Percentiles rank a stretch among this genome's conserved stretches.
Evolutionary conservation across 1,284 basidiomycete species (phyloP).

Genomic region (Fereydounia khargensis): DNA sequence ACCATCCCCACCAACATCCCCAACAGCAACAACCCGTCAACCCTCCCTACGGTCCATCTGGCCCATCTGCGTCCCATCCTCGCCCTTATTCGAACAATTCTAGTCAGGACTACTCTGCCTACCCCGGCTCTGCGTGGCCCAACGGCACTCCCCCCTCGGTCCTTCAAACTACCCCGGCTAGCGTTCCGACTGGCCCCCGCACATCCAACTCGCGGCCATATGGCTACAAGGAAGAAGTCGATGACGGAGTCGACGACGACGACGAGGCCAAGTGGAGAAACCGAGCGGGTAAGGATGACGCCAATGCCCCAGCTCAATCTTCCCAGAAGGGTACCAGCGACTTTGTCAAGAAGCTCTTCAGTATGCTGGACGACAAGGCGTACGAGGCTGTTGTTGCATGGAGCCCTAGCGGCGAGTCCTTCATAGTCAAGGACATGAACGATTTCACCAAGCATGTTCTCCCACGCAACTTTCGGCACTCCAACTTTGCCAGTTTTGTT

Average conservation of each 20-base stretch:
- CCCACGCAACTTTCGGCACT: conserved; percentile 93
- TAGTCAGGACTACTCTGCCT: no score
- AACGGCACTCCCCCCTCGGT: conserved; percentile 15
- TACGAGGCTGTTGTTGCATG: conserved; percentile 78
- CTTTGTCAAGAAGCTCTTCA: conserved; percentile 91
- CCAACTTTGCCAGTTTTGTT: conserved; percentile 74
- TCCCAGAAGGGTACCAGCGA: conserved; percentile 61
- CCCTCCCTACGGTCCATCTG: no score
- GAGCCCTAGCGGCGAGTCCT: conserved; percentile 81
- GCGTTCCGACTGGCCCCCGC: conserved; percentile 4
- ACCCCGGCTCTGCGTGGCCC: conserved; percentile 2
- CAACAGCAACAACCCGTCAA: no score
- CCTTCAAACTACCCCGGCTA: conserved; percentile 16
- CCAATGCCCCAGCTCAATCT: no score
- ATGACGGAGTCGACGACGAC: conserved; percentile 14
- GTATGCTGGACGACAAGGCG: conserved; percentile 80
- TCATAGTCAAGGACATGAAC: conserved; percentile 96
- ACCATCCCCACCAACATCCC: no score
- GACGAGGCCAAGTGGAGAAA: conserved; percentile 17
- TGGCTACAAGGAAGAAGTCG: conserved; percentile 25
- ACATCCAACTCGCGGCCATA: conserved; percentile 14
- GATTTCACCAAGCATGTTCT: conserved; percentile 92
- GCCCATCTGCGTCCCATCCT: no score
- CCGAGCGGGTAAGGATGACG: conserved; percentile 7
- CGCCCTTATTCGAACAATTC: no score